Evolutionary conservation across 306 rosid genomes (phyloP).

Genomic region (Lupinus albus): DNA sequence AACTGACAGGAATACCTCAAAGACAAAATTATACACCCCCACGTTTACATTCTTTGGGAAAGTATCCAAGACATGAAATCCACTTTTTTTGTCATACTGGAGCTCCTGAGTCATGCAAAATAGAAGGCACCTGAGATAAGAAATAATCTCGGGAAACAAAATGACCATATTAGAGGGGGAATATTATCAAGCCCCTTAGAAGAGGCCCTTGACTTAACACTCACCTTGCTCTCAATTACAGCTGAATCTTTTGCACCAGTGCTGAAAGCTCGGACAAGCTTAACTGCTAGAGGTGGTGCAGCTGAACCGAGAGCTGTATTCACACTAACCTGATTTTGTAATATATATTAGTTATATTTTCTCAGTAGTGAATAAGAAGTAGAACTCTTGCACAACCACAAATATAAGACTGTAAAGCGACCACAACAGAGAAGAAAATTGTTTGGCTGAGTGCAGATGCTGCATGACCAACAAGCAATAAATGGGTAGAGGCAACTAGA

Average conservation of each 20-base stretch:
- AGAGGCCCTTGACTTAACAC: conserved; percentile 25
- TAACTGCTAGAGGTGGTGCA: conserved; percentile 87
- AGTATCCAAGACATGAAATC: conserved; percentile 66
- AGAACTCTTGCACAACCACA: conserved; percentile 19
- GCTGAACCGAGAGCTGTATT: conserved; percentile 87
- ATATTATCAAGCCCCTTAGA: conserved; percentile 19
- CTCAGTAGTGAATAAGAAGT: conserved; percentile 19
- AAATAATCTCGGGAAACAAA: conserved; percentile 22
- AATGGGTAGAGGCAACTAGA: not conserved
- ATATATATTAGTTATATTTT: conserved; percentile 28
- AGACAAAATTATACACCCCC: conserved; percentile 73
- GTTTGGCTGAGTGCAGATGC: conserved; percentile 17
- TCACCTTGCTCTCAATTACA: conserved; percentile 67
- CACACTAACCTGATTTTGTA: conserved; percentile 74
- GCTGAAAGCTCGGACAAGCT: conserved; percentile 68
- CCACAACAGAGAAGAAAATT: conserved; percentile 32
- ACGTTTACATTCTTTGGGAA: conserved; percentile 65
- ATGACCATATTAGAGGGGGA: not conserved
- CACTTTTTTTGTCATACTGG: conserved; percentile 65
- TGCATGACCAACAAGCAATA: conserved; percentile 26
- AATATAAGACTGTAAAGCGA: conserved; percentile 20
- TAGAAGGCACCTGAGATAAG: conserved; percentile 27
- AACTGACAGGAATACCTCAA: conserved; percentile 66
- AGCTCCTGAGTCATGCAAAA: conserved; percentile 66
- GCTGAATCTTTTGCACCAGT: conserved; percentile 66